A percentile compares a stretch with the other conserved stretches of the same genome.
phyloP scores from a whole-genome alignment of 2,329 filamentous ascomycete genomes.

The Aureobasidium namibiae region DNA sequence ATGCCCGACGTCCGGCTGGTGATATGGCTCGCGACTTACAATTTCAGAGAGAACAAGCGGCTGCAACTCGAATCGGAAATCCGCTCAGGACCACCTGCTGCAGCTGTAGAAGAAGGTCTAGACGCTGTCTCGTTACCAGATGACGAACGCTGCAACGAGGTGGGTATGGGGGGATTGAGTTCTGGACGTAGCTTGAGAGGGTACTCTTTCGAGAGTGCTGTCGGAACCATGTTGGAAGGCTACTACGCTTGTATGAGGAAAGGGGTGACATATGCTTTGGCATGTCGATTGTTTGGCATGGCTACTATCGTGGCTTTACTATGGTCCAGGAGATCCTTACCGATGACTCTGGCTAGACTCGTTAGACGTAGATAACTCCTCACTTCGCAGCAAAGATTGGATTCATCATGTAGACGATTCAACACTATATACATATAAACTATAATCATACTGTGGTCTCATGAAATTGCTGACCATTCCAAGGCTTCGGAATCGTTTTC shows the following conservation, averaged over 20 bases:
- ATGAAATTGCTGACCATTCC: background rate
- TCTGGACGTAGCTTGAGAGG: conserved; percentile 19
- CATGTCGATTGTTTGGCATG: conserved; percentile 25
- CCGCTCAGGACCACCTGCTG: conserved; percentile 3
- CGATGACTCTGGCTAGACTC: background rate
- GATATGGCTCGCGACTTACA: conserved; percentile 52
- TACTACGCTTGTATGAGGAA: conserved; percentile 44
- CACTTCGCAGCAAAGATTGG: too few species aligned
- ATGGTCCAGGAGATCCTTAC: background rate
- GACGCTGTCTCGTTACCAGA: conserved; percentile 20
- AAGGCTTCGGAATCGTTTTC: background rate
- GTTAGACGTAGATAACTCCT: background rate
- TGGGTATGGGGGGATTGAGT: conserved; percentile 9
- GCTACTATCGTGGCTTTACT: conserved; percentile 14
- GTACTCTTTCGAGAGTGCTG: conserved; percentile 29
- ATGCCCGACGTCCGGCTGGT: conserved; percentile 51
- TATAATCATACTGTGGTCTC: background rate
- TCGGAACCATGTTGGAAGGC: conserved; percentile 43
- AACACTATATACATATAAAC: background rate
- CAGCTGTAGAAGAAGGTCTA: conserved; percentile 21
- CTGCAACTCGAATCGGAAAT: conserved; percentile 17
- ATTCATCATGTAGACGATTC: too few species aligned
- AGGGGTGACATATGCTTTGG: conserved; percentile 37
- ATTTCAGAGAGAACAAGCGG: conserved; percentile 46
- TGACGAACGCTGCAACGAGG: background rate